Base-by-base conservation (phyloP, 83 land plant genomes). In the Thuja plicata region DNA sequence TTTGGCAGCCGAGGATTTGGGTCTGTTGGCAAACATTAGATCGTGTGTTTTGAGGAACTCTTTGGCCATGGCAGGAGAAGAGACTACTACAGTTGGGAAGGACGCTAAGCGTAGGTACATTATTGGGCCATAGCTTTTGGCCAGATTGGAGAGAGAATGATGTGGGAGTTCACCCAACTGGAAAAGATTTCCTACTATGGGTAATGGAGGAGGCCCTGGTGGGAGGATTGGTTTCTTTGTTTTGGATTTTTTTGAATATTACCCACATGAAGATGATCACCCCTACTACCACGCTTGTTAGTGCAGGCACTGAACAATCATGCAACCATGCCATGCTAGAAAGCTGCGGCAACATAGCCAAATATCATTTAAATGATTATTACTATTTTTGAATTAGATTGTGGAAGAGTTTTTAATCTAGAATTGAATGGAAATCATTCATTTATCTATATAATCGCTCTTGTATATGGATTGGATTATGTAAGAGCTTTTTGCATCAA, bases 201-300 rank as follows among this genome's bases (percentile, higher is more conserved):
- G 95, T 92, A 91, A 93, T 41, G 93, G 93, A 43, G 84, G 89
- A 12, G 96, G 96, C 50, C 96, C 96, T 1, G 96, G 95, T 0
- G 96, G 96, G 24, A 91, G 88, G 21, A 90, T 89, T 13, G 83
- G 55, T 30, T 81, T 80, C 5, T 11, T 35, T 7, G 15, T 76
- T 1, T 32, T n/a, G 10, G 4, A n/a, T 32, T n/a, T 2, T n/a
- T 32, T 3, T 76, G 10, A 10, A 15, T 35, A 27, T 32, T 1
- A 76, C 2, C 79, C 79, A 76, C 37, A 76, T 12, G 38, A 76
- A 76, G 17, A 76, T 35, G 17, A 76, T 11, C 35, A 76, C 12
- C 38, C 79, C 79, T 11, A 66, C 73, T 0, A 19, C n/a, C 6
- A 60, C 19, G 19, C 19, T 54, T 54, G 57, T 7, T 8, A 21